Evolutionary conservation across 768 basidiomycete species (phyloP).

Genomic region (Suillus discolor): DNA sequence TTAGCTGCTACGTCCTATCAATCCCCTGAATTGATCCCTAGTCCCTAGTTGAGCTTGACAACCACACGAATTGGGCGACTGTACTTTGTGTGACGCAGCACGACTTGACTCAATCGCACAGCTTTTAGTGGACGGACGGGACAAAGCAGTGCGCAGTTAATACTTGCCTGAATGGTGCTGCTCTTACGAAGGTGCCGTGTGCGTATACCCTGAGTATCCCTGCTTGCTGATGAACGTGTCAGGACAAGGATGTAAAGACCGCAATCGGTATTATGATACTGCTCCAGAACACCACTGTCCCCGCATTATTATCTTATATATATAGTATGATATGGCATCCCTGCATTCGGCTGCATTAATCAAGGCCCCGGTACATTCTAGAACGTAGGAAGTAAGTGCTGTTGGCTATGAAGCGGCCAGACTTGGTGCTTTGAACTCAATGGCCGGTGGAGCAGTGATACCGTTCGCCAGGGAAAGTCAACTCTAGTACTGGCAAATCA

Average conservation of each 20-base stretch:
- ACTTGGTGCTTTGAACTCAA: neutral
- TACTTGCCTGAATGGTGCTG: neutral
- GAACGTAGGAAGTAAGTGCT: constrained; percentile 1
- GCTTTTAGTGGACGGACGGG: neutral
- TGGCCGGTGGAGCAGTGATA: constrained; percentile 2
- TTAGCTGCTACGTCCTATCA: neutral
- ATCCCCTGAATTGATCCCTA: neutral
- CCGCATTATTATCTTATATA: constrained; percentile 15
- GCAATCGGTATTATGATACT: constrained; percentile 9
- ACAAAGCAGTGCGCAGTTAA: neutral
- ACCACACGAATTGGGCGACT: neutral
- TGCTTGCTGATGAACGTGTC: neutral
- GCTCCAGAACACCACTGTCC: constrained; percentile 27
- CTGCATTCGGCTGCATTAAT: neutral
- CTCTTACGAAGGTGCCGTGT: neutral
- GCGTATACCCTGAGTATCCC: neutral
- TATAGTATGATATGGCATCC: neutral
- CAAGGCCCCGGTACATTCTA: constrained; percentile 7
- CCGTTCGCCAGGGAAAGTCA: neutral
- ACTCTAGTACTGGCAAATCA: neutral
- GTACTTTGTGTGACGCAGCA: neutral
- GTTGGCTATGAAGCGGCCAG: constrained; percentile 8
- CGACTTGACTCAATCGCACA: neutral
- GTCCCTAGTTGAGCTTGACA: neutral
- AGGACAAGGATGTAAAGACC: constrained; percentile 2